These are phyloP conservation scores for Eucalyptus pumila DNA, from an alignment of 345 rosid species.

Conservation along the genomic window DNA sequence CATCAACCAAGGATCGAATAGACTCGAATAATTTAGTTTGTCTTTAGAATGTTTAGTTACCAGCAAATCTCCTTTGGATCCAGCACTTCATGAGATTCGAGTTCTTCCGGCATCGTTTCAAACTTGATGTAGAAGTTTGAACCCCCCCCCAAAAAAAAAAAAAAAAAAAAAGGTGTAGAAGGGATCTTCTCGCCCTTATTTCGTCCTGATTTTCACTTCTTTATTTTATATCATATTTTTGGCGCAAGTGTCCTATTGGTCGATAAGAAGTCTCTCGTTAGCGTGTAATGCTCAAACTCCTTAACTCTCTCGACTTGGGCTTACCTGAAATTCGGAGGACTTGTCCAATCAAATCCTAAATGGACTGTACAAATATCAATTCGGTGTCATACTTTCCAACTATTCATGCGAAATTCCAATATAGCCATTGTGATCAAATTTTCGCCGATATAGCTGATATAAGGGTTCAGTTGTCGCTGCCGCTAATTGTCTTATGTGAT, in stretches of 20 bases:
- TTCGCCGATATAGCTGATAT: fast-evolving
- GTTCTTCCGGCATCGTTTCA: background rate
- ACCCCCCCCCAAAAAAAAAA: too few relatives aligned
- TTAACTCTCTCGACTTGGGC: background rate
- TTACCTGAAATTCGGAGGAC: background rate
- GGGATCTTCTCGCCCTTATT: background rate
- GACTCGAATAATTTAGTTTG: too few relatives aligned
- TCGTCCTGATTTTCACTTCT: background rate
- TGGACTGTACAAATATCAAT: background rate
- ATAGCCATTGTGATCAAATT: too few relatives aligned
- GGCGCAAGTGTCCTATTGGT: background rate
- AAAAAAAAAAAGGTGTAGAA: background rate
- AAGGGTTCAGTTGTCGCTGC: fast-evolving
- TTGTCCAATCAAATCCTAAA: background rate
- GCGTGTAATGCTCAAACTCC: background rate
- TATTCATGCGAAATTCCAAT: fast-evolving
- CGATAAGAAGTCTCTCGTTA: background rate
- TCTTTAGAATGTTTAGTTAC: background rate
- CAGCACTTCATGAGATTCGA: background rate
- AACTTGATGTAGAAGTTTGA: background rate
- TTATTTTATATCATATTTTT: background rate
- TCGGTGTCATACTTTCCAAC: too few relatives aligned
- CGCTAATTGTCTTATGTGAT: fast-evolving
- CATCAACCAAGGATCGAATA: too few relatives aligned
- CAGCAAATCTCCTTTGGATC: background rate